Base-by-base conservation (phyloP, 805 yeast species). In the Yarrowia sp. region DNA sequence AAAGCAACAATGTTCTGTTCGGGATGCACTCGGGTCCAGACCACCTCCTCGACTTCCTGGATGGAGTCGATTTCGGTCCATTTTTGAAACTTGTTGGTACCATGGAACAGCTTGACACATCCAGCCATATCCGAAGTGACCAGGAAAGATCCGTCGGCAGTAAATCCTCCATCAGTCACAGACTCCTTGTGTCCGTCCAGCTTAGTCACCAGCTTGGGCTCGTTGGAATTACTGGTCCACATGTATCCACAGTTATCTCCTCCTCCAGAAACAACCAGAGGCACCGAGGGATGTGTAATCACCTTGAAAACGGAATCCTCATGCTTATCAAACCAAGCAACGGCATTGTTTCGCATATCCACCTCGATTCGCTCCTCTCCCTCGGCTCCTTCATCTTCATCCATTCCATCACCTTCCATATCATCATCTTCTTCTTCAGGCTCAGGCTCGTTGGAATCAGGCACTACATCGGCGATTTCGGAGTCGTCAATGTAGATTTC, bases 81-180 rank as follows among this genome's bases (percentile, higher is more conserved):
- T 65, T 84, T 83, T 74, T 92, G 91, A 30, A 96, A 97, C 49
- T 88, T 87, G 70, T 87, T 87, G 51, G 81, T 75, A 7, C 92
- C 78, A 72, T 85, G 83, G 78, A 87, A 89, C 16, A 92, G 84
- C 70, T 89, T 81, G 32, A 93, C 80, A 70, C 85, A 85, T 63
- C 99, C 98, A 64, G 86, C 86, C 99, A 95, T 95, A 76, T 96
- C 99, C 41, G 93, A 98, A 6, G 97, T 88, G 12, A 95, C 81
- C 46, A 90, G 79, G 71, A 80, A 92, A 49, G 84, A 81, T 26
- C 98, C 99, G 71, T 90, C 95, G 38, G 80, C 76, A 1, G 96
- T 86, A 76, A 95, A 95, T 0, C 86, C 91, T 61, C 95, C 92
- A 8, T 90, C 80, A 61, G 91, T 83, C 3, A 95, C 95, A 33